A percentile compares a stretch with the other conserved stretches of the same genome.
phyloP scores from a whole-genome alignment of 2,329 filamentous ascomycete genomes.

The Claviceps pusilla region DNA sequence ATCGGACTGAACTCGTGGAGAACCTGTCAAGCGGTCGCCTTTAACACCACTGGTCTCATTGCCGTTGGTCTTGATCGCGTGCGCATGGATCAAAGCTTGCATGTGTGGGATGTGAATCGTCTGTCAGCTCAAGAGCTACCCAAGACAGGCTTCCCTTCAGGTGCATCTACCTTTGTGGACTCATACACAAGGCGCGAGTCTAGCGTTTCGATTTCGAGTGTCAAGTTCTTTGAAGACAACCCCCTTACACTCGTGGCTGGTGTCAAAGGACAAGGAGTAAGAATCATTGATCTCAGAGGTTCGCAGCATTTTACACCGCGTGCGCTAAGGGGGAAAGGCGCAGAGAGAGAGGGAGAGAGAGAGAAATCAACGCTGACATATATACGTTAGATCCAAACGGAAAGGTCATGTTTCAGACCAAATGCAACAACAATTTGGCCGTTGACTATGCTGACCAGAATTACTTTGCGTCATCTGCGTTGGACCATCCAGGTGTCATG shows the following conservation, averaged over 20 bases:
- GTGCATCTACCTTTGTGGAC: conserved; percentile 36
- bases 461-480: conserved; percentile 67
- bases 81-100: conserved; percentile 66
- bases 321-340: too few species aligned
- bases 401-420: conserved; percentile 47
- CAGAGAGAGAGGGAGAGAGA: too few species aligned
- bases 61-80: conserved; percentile 70
- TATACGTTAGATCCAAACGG: conserved; percentile 29
- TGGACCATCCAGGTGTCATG: conserved; percentile 59
- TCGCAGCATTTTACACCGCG: conserved; percentile 7
- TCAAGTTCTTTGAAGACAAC: conserved; percentile 66
- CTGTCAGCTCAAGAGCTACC: conserved; percentile 34
- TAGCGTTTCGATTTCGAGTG: conserved; percentile 63
- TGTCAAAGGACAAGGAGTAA: conserved; percentile 58
- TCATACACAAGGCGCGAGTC: conserved; percentile 45
- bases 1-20: conserved; percentile 61
- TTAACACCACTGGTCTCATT: conserved; percentile 56
- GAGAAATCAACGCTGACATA: background rate
- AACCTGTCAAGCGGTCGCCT: conserved; percentile 67
- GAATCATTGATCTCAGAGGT: conserved; percentile 69
- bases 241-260: conserved; percentile 62
- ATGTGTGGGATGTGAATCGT: conserved; percentile 66
- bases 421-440: conserved; percentile 55
- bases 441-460: conserved; percentile 71
- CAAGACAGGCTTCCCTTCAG: conserved; percentile 34